Conservation (phyloP, 1,284 basidiomycete genomes). For the Cutaneotrichosporon sp. region DNA sequence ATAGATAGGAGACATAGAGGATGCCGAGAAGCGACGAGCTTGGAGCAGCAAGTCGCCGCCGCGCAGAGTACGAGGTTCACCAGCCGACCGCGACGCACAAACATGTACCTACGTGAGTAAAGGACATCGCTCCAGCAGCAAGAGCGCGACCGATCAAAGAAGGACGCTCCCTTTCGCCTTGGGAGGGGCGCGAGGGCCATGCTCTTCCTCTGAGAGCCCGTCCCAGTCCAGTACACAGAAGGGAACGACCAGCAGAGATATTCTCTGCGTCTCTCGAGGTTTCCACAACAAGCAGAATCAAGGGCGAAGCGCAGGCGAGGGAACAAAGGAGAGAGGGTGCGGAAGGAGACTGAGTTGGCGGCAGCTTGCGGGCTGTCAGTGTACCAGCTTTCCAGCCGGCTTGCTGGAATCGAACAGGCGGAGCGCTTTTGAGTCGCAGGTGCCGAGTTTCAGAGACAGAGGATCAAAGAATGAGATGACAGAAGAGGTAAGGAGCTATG, state of each 20-base stretch:
- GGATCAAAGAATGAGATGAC: neutral
- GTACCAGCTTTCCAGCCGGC: neutral
- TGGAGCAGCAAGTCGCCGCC: no score
- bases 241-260: slow-evolving; percentile 53
- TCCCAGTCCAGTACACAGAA: slow-evolving; percentile 1
- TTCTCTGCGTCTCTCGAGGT: slow-evolving; percentile 3
- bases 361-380: neutral
- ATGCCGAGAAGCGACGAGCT: no score
- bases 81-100: neutral
- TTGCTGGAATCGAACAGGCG: no score
- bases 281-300: neutral
- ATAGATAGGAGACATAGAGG: no score
- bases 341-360: neutral
- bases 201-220: slow-evolving; percentile 9
- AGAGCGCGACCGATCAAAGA: slow-evolving; percentile 11
- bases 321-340: neutral
- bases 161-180: slow-evolving; percentile 4
- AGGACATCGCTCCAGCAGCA: slow-evolving; percentile 2
- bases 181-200: neutral
- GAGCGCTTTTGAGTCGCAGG: no score
- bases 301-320: neutral
- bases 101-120: slow-evolving; percentile 6
- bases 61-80: neutral
- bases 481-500: no score
- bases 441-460: no score